Base-by-base conservation (phyloP, 768 basidiomycete species). In the Boletus sensibilis region DNA sequence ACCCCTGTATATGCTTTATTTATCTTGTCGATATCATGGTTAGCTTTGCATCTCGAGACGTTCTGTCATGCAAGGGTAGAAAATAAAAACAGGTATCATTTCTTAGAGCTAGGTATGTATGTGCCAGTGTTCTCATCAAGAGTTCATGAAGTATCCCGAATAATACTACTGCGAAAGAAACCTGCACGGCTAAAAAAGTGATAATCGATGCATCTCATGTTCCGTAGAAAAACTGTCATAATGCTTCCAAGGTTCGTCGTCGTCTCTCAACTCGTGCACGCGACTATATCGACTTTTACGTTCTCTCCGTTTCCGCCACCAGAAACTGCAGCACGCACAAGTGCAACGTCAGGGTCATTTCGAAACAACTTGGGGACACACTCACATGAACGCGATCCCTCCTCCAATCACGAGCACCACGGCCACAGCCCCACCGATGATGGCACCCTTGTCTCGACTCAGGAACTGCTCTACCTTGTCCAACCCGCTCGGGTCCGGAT, bases 401-500 rank as follows among this genome's bases (percentile, higher is more conserved):
- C 68, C 53, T 11, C 57, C 77, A 60, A 84, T 71, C 52, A 82
- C 56, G 12, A 68, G 66, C 4, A 75, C 62, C 14, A 81, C 60
- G n/a, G 74, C 79, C 33, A 81, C 53, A 5, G 77, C 59, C 2
- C 77, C 82, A 11, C 82, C 81, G 33, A 85, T 70, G 31, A 87
- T 70, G 37, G 68, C 72, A 50, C 74, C 74, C 70, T 81, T 81
- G 58, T 82, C 70, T 21, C 59, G 62, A 2, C 59, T 53, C 60
- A 87, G 67, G 60, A 86, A 85, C 0, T 58, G 57, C 43, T 58
- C 63, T 27, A 84, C 57, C 58, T 78, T 77, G 45, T 41, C 44
- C 31, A 80, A n/a, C 7, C 81, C 83, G 45, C 78, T 64, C 12
- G 79, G 81, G 64, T 85, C 82, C 6, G 87, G 86, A 68, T 86